phyloP scores from a whole-genome alignment of 345 rosid species.

The Cardamine occulta region DNA sequence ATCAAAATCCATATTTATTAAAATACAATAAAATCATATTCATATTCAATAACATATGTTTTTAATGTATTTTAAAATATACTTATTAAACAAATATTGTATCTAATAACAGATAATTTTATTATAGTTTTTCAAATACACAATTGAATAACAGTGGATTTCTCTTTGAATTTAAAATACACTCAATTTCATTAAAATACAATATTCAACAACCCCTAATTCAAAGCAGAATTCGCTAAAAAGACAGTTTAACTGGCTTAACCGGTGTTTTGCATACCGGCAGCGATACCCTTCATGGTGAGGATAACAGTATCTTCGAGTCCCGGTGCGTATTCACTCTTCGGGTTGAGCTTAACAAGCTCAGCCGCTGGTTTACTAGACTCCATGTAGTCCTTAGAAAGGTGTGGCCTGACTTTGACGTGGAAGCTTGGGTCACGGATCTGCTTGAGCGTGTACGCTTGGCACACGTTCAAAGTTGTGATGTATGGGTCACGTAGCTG shows the following conservation, averaged over 20 bases:
- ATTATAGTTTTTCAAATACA: too few relatives aligned
- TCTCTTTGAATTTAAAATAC: too few relatives aligned
- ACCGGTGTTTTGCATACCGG: constrained; percentile 96
- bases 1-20: too few relatives aligned
- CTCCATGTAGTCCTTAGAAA: constrained; percentile 72
- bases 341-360: constrained; percentile 49
- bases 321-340: constrained; percentile 65
- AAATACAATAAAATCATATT: too few relatives aligned
- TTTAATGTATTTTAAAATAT: too few relatives aligned
- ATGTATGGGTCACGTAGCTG: constrained; percentile 91
- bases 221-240: constrained; percentile 17
- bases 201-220: too few relatives aligned
- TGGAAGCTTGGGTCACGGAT: constrained; percentile 83
- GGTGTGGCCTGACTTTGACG: constrained; percentile 70
- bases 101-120: too few relatives aligned
- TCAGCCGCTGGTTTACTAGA: constrained; percentile 79
- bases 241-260: constrained; percentile 36
- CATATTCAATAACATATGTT: too few relatives aligned
- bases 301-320: constrained; percentile 91
- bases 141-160: too few relatives aligned
- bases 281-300: constrained; percentile 99
- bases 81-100: too few relatives aligned
- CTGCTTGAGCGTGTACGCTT: constrained; percentile 86
- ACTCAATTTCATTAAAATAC: too few relatives aligned
- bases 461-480: constrained; percentile 87